Evolutionary conservation across 75 land plant species (phyloP), one percentile per base, ranked within the genome.

Genomic region (Selaginella tamariscina): DNA sequence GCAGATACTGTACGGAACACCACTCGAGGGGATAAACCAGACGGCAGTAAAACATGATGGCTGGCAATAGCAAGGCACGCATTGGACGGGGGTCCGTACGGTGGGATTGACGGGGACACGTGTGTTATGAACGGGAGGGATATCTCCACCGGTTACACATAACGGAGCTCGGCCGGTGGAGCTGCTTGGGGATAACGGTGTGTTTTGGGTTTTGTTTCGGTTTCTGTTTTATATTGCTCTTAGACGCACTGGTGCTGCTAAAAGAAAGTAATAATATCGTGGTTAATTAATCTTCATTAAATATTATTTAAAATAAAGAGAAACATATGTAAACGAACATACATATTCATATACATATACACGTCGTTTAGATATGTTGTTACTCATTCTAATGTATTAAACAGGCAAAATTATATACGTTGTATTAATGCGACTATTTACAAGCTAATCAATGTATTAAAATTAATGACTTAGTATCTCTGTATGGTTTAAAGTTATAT

Each of bases 131-230:
- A 77, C 0, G 88, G 88, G 26, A 28, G 31, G 29, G 86, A 76
- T 32, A 54, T 85, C 5, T 85, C 13, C 1, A 29, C 20, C 60
- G 32, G n/a, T 72, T 77, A 66, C 73, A 65, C 24, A 62, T 83
- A 8, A 73, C 72, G 8, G 65, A 85, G 26, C 65, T 85, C 1
- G 72, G 69, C 64, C 84, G 83, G 29, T 86, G 88, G 88, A 26
- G 32, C 26, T 86, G 80, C 66, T 67, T 86, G 62, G 78, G 71
- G 64, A 32, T 80, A 8, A 80, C 78, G 13, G 5, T 85, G 0
- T 80, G 73, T 0, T 85, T 86, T 80, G 88, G 88, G 1, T 32
- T 85, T 32, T 33, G 77, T 1, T 85, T 85, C 65, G 86, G 56
- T n/a, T 70, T 1, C 32, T 81, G 54, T 85, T 85, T 70, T 85